Evolutionary conservation across 139 green algal genomes (phyloP).

Genomic region (Tetratostichococcus sp.): DNA sequence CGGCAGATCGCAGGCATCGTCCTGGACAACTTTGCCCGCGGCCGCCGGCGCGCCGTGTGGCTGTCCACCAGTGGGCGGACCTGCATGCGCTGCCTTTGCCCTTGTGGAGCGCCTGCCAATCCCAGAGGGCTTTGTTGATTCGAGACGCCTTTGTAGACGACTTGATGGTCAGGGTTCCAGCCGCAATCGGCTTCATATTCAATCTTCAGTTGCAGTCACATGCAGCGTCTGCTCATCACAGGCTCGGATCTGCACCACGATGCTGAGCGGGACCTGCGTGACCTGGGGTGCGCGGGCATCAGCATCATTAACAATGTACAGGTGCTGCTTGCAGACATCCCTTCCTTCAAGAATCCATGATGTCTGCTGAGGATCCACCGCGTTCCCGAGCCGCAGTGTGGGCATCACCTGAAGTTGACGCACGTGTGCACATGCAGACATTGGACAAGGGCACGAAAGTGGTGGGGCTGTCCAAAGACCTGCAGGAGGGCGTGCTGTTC

Average conservation of each 20-base stretch:
- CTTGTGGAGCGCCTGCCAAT: neutral
- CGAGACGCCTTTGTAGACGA: too few species aligned
- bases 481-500: constrained; percentile 79
- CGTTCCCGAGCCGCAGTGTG: too few species aligned
- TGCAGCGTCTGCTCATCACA: too few species aligned
- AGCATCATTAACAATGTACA: constrained; percentile 60
- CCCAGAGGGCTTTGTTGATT: too few species aligned
- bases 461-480: constrained; percentile 64
- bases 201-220: too few species aligned
- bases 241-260: constrained; percentile 58
- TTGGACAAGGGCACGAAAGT: constrained; percentile 65
- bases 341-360: too few species aligned
- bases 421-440: constrained; percentile 32
- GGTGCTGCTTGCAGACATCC: too few species aligned
- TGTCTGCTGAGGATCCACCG: too few species aligned
- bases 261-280: constrained; percentile 58
- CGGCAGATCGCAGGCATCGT: constrained; percentile 76
- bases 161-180: too few species aligned
- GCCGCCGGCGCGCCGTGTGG: constrained; percentile 50
- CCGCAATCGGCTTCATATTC: too few species aligned
- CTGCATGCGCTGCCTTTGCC: constrained; percentile 5
- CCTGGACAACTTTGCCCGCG: constrained; percentile 77
- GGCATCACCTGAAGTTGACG: too few species aligned
- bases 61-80: constrained; percentile 61
- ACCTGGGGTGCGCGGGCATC: constrained; percentile 56